Base-by-base conservation (phyloP, 805 yeast genomes). In the Saccharomycopsis sp. region DNA sequence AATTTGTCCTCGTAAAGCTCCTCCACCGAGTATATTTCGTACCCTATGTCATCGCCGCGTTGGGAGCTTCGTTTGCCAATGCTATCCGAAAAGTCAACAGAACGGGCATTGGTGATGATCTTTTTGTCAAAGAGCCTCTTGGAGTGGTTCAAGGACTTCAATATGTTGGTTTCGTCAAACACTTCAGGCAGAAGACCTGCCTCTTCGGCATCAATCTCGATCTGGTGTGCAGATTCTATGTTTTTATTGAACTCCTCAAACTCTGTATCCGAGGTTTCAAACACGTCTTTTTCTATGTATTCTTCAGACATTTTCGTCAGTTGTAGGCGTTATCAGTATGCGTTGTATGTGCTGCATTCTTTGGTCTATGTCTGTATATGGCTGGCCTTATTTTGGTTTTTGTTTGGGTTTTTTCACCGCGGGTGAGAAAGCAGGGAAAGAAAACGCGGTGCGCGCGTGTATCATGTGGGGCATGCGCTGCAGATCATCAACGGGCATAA, bases 31-130 rank as follows among this genome's bases (percentile, higher is more conserved):
- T 29, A 58, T 8, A 53, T 46, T 34, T 59, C 59, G 47, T 54
- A 61, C 9, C 52, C 29, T 7, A 29, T 23, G n/a, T 51, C 34
- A 29, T 23, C 34, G 18, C 16, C 34, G 1, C 15, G 20, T 9
- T 50, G 50, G 4, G 20, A 9, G 2, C 24, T 20, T 8, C 21
- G 15, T 18, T 9, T 16, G 2, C 23, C 59, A 15, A 61, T 47
- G 20, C 24, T 54, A 18, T 59, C 62, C 8, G 63, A 61, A 51
- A 61, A 61, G 52, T 61, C 60, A n/a, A 57, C 29, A 23, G 46
- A 24, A 2, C 23, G 15, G 3, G n/a, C 7, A 20, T 40, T 16
- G 8, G 34, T 24, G 18, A 56, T 24, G 23, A 59, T 47, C 18
- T 37, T 53, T 5, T 20, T 53, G 2, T 51, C 60, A 41, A 58